phyloP scores from a whole-genome alignment of 2,329 filamentous ascomycete species.

The Aureobasidium melanogenum region DNA sequence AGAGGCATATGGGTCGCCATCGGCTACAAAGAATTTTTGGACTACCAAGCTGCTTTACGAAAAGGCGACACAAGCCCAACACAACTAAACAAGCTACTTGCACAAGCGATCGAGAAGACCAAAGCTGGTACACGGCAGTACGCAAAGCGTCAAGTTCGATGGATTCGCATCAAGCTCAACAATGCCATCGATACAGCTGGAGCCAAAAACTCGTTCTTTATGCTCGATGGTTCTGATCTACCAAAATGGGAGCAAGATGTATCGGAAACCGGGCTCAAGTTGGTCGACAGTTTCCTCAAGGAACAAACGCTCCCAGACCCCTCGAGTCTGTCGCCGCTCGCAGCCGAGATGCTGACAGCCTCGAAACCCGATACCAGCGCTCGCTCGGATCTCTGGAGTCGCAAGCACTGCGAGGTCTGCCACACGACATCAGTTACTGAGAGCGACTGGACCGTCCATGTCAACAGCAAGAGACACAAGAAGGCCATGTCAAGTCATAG shows the following conservation, averaged over 20 bases:
- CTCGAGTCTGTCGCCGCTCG: conserved; percentile 45
- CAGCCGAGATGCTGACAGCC: conserved; percentile 48
- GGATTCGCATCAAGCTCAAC: conserved; percentile 78
- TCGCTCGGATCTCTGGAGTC: conserved; percentile 37
- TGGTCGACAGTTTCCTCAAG: conserved; percentile 57
- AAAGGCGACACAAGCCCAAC: conserved; percentile 20
- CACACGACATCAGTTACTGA: conserved; percentile 46
- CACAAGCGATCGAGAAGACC: conserved; percentile 60
- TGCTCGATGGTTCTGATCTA: conserved; percentile 72
- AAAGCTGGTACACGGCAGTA: conserved; percentile 82
- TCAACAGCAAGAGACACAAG: conserved; percentile 46
- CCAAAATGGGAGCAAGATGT: conserved; percentile 55
- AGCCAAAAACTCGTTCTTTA: conserved; percentile 53
- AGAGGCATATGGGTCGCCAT: conserved; percentile 95
- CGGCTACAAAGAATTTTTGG: conserved; percentile 83
- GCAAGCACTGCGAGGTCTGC: conserved; percentile 64
- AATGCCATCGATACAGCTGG: conserved; percentile 53
- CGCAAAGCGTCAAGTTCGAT: conserved; percentile 72
- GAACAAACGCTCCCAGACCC: conserved; percentile 47
- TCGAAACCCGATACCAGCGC: conserved; percentile 41
- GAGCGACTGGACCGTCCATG: conserved; percentile 50
- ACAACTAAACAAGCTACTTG: conserved; percentile 48
- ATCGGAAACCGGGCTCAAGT: conserved; percentile 50
- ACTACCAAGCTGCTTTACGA: conserved; percentile 47
- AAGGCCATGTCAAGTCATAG: conserved; percentile 22